phyloP scores from a whole-genome alignment of 1,284 basidiomycete genomes.

The Marasmius tenuissimus region DNA sequence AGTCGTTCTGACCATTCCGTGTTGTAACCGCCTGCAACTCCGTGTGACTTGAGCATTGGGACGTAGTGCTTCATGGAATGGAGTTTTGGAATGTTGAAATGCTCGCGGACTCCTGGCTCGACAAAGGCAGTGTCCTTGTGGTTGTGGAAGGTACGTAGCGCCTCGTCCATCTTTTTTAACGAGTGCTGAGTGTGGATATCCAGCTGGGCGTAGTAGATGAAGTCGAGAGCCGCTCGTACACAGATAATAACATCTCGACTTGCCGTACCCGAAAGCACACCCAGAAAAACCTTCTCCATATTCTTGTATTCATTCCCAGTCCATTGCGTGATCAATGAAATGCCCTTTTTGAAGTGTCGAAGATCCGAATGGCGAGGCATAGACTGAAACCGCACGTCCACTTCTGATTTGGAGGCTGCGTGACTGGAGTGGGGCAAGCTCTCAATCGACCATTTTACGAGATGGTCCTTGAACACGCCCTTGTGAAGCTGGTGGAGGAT shows the following conservation, averaged over 20 bases:
- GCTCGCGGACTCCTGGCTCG: slow-evolving; percentile 3
- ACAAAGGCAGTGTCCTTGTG: slow-evolving; percentile 3
- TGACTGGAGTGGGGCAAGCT: slow-evolving; percentile 2
- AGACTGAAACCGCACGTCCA: slow-evolving; percentile 22
- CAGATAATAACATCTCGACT: slow-evolving; percentile 6
- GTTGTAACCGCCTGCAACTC: slow-evolving; percentile 13
- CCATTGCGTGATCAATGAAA: slow-evolving; percentile 14
- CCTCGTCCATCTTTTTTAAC: slow-evolving; percentile 13
- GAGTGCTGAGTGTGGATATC: slow-evolving; percentile 14
- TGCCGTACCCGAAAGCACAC: slow-evolving; percentile 10
- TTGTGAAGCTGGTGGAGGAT: slow-evolving; percentile 13
- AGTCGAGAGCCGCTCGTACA: slow-evolving; percentile 16
- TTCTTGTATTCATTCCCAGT: slow-evolving; percentile 16
- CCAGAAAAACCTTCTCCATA: slow-evolving; percentile 16
- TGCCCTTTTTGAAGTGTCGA: slow-evolving; percentile 23
- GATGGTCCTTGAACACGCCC: slow-evolving; percentile 19
- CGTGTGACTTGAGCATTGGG: slow-evolving; percentile 8
- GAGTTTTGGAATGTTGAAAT: slow-evolving; percentile 23
- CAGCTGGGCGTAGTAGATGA: slow-evolving; percentile 21
- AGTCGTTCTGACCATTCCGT: slow-evolving; percentile 10
- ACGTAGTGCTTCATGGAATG: slow-evolving; percentile 18
- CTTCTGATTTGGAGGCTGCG: slow-evolving; percentile 12
- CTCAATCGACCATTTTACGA: slow-evolving; percentile 11
- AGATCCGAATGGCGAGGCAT: slow-evolving; percentile 21
- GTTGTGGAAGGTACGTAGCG: slow-evolving; percentile 17